Conservation (phyloP, 176 grass and related monocot genomes). For the Cocos nucifera region DNA sequence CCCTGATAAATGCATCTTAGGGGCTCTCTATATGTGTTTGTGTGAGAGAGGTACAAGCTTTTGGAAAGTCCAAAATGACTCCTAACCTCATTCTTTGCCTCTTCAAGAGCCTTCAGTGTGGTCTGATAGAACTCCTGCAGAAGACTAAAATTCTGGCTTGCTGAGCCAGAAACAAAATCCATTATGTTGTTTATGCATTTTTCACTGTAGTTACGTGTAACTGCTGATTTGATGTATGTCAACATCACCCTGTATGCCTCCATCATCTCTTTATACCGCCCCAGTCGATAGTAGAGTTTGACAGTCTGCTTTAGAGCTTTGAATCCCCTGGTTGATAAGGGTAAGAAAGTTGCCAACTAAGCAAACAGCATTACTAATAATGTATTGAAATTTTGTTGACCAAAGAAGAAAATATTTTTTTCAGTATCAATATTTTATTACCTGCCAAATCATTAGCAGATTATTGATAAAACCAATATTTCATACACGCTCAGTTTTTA, state of each 20-base stretch:
- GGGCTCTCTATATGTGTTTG: too few species aligned
- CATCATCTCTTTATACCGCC: slow-evolving; percentile 97
- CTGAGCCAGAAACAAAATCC: slow-evolving; percentile 99
- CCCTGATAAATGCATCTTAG: too few species aligned
- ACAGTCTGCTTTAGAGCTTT: slow-evolving; percentile 99
- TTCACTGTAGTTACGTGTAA: slow-evolving; percentile 97
- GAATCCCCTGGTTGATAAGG: slow-evolving; percentile 59
- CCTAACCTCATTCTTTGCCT: slow-evolving; percentile 85
- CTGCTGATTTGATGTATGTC: slow-evolving; percentile 96
- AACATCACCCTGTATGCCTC: slow-evolving; percentile 94
- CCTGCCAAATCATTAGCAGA: too few species aligned
- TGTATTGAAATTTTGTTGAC: too few species aligned
- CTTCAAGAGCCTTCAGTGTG: slow-evolving; percentile 91
- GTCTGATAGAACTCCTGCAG: slow-evolving; percentile 97
- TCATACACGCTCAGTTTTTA: too few species aligned
- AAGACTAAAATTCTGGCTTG: slow-evolving; percentile 90
- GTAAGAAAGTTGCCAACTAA: too few species aligned
- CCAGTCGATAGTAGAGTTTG: slow-evolving; percentile 94
- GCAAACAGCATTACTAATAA: too few species aligned
- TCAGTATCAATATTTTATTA: too few species aligned
- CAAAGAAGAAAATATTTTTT: too few species aligned
- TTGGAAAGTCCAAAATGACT: too few species aligned
- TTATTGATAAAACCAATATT: too few species aligned
- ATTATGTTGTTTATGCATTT: slow-evolving; percentile 99
- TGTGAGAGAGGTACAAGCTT: too few species aligned